Evolutionary conservation across 1,284 basidiomycete genomes (phyloP).

Genomic region (Cryptococcus sp.): DNA sequence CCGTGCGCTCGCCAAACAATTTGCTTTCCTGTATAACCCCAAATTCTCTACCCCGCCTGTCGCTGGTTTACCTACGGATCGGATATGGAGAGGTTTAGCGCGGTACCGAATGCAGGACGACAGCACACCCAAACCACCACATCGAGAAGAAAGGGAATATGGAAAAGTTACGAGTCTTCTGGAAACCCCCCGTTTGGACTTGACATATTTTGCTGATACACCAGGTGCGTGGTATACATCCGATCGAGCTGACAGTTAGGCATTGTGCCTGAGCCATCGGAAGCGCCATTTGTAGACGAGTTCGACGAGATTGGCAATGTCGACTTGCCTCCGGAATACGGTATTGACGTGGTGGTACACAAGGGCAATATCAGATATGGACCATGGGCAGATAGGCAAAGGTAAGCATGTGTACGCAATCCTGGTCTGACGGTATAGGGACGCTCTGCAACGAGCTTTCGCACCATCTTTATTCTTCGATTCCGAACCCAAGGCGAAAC

Average conservation of each 20-base stretch:
- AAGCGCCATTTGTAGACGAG: conserved; percentile 55
- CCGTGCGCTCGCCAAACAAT: conserved; percentile 38
- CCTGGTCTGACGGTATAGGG: conserved; percentile 54
- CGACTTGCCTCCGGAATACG: conserved; percentile 87
- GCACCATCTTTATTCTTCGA: conserved; percentile 77
- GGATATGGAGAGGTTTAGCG: conserved; percentile 55
- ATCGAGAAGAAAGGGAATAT: conserved; percentile 65
- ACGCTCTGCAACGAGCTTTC: conserved; percentile 74
- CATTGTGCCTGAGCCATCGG: conserved; percentile 42
- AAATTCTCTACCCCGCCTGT: conserved; percentile 43
- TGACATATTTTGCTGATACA: conserved; percentile 79
- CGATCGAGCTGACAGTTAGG: conserved; percentile 53
- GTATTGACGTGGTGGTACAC: conserved; percentile 75
- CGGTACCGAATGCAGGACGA: conserved; percentile 50
- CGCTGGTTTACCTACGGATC: conserved; percentile 39
- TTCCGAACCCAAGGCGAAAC: conserved; percentile 59
- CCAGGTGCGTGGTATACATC: conserved; percentile 36
- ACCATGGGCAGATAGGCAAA: conserved; percentile 90
- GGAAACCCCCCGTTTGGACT: conserved; percentile 71
- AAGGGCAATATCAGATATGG: conserved; percentile 79
- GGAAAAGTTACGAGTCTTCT: conserved; percentile 80
- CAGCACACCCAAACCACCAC: conserved; percentile 15
- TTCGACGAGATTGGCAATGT: conserved; percentile 78
- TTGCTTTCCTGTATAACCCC: conserved; percentile 41
- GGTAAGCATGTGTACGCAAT: conserved; percentile 56